These are phyloP conservation scores for Cercospora brassicicola DNA, from an alignment of 2,329 filamentous ascomycete species.

Conservation along the genomic window DNA sequence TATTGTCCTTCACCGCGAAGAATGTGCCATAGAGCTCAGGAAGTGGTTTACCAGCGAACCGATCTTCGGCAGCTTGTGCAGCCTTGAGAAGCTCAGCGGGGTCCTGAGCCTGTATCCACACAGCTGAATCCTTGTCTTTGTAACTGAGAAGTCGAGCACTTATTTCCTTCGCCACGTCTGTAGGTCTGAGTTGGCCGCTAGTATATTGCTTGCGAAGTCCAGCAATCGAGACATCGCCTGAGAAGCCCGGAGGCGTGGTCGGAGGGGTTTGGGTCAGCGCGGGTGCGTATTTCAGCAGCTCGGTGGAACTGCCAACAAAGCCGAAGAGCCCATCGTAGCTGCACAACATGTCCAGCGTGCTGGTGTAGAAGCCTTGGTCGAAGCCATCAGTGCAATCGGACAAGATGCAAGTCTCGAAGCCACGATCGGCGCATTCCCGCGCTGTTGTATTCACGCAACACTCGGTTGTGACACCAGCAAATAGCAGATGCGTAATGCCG, in stretches of 20 bases:
- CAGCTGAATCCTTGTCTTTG: constrained; percentile 48
- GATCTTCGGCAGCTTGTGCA: constrained; percentile 44
- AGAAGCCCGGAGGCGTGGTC: constrained; percentile 43
- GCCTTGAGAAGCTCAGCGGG: constrained; percentile 44
- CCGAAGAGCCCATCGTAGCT: constrained; percentile 56
- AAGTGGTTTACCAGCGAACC: constrained; percentile 45
- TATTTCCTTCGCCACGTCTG: constrained; percentile 46
- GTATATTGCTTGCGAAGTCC: constrained; percentile 49
- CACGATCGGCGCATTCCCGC: constrained; percentile 60
- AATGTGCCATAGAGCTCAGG: constrained; percentile 58
- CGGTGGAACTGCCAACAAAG: constrained; percentile 46
- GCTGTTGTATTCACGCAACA: constrained; percentile 59
- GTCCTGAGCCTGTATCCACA: constrained; percentile 53
- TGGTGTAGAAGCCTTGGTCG: constrained; percentile 48
- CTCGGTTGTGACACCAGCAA: constrained; percentile 61
- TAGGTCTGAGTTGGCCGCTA: constrained; percentile 46
- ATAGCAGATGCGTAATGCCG: constrained; percentile 59
- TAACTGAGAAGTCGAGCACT: constrained; percentile 54
- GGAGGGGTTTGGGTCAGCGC: constrained; percentile 38
- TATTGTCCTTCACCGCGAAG: constrained; percentile 59
- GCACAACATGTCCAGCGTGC: constrained; percentile 53
- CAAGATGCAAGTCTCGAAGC: constrained; percentile 59
- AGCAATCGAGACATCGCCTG: constrained; percentile 48
- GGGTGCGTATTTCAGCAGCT: constrained; percentile 44
- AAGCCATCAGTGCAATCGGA: constrained; percentile 54